Percentiles rank a stretch among this genome's conserved stretches.
These are phyloP conservation scores for Citrus sp. DNA, from an alignment of 345 rosid species.

Conservation along the genomic window DNA sequence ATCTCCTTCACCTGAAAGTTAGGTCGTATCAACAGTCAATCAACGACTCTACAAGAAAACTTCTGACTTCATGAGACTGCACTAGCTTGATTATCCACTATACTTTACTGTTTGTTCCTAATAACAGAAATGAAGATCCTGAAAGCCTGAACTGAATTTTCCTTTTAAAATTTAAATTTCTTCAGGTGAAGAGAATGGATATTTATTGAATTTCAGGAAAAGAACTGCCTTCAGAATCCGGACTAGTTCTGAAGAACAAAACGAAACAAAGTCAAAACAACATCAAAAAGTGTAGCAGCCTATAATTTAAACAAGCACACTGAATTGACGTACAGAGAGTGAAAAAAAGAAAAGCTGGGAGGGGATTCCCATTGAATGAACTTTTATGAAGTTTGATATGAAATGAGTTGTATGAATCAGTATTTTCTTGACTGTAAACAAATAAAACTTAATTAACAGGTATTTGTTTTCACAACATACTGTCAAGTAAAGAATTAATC, in stretches of 20 bases:
- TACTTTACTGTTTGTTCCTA: not conserved
- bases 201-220: not conserved
- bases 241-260: not conserved
- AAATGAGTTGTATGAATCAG: not conserved
- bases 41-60: conserved; percentile 1
- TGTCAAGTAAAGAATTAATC: not conserved
- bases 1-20: conserved; percentile 66
- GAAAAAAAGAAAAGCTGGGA: not conserved
- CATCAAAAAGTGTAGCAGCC: not conserved
- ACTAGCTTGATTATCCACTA: not conserved
- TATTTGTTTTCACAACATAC: not conserved
- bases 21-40: not conserved
- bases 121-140: not conserved
- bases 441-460: not conserved
- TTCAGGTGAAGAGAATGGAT: not conserved
- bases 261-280: not conserved
- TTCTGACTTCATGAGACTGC: not conserved
- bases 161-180: not conserved
- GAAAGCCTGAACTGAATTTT: not conserved
- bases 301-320: not conserved
- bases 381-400: not conserved
- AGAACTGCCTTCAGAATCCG: not conserved
- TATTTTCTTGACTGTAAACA: not conserved
- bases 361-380: not conserved
- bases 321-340: not conserved